These are phyloP conservation scores for Cryphonectria radicalis DNA, from an alignment of 2,329 filamentous ascomycete species.

Conservation along the genomic window DNA sequence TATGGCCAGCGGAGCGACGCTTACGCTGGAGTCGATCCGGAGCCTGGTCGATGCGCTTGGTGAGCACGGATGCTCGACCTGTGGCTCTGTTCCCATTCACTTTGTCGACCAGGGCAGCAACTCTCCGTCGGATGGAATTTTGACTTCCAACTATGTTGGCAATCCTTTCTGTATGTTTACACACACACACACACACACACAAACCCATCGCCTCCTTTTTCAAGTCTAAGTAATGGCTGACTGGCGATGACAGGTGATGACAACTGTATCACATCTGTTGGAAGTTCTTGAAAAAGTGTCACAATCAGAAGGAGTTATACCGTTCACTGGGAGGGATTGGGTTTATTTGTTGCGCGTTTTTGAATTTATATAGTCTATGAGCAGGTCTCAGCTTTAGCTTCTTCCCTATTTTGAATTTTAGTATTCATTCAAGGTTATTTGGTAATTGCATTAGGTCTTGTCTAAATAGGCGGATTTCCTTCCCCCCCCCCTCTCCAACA, in stretches of 20 bases:
- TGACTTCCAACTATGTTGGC: constrained; percentile 9
- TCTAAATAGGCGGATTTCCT: not conserved
- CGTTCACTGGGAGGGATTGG: not conserved
- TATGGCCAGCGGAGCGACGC: constrained; percentile 1
- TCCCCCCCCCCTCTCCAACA: too few relatives aligned
- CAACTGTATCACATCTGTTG: constrained; percentile 2
- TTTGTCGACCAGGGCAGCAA: constrained; percentile 14
- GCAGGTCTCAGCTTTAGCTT: not conserved
- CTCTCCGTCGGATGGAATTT: not conserved
- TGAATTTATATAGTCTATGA: not conserved
- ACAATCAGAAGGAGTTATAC: not conserved
- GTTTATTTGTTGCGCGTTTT: not conserved
- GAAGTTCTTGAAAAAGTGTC: not conserved
- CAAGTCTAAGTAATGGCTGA: not conserved
- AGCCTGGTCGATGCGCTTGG: constrained; percentile 3
- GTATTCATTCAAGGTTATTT: not conserved
- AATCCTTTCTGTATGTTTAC: constrained; percentile 1
- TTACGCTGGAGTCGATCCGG: constrained; percentile 1
- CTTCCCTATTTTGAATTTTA: not conserved
- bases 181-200: not conserved
- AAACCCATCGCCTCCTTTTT: not conserved
- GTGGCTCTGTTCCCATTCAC: constrained; percentile 8
- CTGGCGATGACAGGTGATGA: not conserved
- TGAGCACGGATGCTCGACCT: not conserved
- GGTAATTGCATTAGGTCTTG: not conserved